These are phyloP conservation scores for Phaeosphaeriaceae sp. DNA, from an alignment of 2,329 filamentous ascomycete species.

Conservation along the genomic window DNA sequence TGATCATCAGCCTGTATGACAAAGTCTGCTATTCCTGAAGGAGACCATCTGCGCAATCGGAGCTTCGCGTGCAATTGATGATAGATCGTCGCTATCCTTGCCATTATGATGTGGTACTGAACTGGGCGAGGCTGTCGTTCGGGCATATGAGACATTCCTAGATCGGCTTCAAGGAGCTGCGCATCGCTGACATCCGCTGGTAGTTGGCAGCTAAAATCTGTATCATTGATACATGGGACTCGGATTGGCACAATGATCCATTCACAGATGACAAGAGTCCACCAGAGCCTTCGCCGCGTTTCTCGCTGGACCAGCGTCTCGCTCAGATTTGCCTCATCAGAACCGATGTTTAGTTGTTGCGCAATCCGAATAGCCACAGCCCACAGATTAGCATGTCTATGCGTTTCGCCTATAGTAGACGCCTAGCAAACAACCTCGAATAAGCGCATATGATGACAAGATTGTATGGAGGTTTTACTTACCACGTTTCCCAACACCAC, in stretches of 20 bases:
- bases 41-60: conserved; percentile 13
- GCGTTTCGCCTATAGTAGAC: conserved; percentile 16
- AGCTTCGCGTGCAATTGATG: conserved; percentile 16
- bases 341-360: conserved; percentile 15
- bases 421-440: background rate
- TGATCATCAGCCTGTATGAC: conserved; percentile 18
- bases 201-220: conserved; percentile 15
- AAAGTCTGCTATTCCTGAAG: conserved; percentile 15
- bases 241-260: conserved; percentile 14
- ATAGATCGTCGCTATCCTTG: conserved; percentile 11
- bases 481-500: conserved; percentile 13
- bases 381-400: conserved; percentile 20
- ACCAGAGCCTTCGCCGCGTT: conserved; percentile 17
- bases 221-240: conserved; percentile 16
- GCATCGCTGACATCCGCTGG: conserved; percentile 15
- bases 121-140: conserved; percentile 9
- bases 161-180: conserved; percentile 8
- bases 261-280: conserved; percentile 19
- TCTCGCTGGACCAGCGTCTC: conserved; percentile 13
- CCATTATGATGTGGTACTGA: conserved; percentile 21
- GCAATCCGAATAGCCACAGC: conserved; percentile 15
- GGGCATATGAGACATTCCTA: background rate
- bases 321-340: conserved; percentile 4
- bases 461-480: background rate
- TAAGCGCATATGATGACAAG: background rate